Base-by-base conservation (phyloP, 306 rosid genomes). In the Lathyrus oleraceus region DNA sequence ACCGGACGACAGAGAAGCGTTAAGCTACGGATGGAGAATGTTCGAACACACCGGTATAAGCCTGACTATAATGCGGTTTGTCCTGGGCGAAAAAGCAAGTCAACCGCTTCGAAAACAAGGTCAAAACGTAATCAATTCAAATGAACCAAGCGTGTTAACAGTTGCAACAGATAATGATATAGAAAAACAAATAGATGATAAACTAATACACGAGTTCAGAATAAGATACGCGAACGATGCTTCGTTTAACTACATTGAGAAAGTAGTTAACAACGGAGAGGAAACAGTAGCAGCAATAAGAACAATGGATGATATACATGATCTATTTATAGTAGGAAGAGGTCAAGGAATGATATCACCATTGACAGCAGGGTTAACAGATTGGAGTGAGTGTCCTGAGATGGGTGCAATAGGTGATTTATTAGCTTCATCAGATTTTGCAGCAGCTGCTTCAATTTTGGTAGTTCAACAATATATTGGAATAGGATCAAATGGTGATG, bases 361-460 rank as follows among this genome's bases (percentile, higher is more conserved):
- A 0, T 74, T 94, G 23, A 94, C 92, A 3, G 99, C 96, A 2
- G 99, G 99, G 38, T 35, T 94, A 5, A 88, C 96, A 0, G 99
- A 94, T 64, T 91, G 99, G 99, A 94, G 99, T 36, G 99, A 91
- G 72, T 94, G 97, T 45, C 97, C 96, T 0, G 97, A 94, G 43
- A 87, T 94, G 0, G 99, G 99, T 0, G 87, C 95, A 0, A 94
- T 94, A 14, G 99, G 99, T 3, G 99, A 94, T 63, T 45, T 94
- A 61, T 45, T 90, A 14, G 98, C 97, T 1, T 91, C 98, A 1
- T 80, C 97, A 2, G 98, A 94, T 83, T 91, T 88, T 65, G 97
- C 95, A 12, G 84, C 96, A 3, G 84, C 95, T 0, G 87, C 90
- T 30, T 90, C 98, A 0, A 96, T 94, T 17, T 79, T 94, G 80